Percentiles rank a stretch among this genome's conserved stretches.
Evolutionary conservation across 371 early-diverging fungal genomes (phyloP).

Genomic region (Encephalitozoon romaleae): DNA sequence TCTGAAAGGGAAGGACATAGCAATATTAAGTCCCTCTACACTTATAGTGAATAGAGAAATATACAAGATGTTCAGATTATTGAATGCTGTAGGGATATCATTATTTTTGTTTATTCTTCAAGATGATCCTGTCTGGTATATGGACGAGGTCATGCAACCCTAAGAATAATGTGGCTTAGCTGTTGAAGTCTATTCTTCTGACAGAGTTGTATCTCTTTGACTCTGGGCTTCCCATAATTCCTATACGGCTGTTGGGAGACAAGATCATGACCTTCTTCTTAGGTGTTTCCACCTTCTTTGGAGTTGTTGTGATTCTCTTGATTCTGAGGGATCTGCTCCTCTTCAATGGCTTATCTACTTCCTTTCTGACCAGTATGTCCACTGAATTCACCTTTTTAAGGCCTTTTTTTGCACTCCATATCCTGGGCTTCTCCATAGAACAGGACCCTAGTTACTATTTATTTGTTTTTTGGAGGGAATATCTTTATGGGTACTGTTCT

Average conservation of each 20-base stretch:
- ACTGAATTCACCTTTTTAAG: conserved; percentile 18
- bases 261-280: conserved; percentile 7
- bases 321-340: not conserved
- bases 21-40: not conserved
- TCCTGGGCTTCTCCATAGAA: not conserved
- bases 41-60: not conserved
- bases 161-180: not conserved
- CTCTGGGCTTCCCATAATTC: not conserved
- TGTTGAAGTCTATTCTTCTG: conserved; percentile 27
- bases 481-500: not conserved
- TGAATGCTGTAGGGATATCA: not conserved
- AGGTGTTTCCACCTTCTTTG: conserved; percentile 23
- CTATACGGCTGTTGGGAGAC: conserved; percentile 9
- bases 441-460: not conserved
- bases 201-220: conserved; percentile 5
- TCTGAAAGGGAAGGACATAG: not conserved
- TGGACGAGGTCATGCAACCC: not conserved
- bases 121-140: conserved; percentile 3
- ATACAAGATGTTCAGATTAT: not conserved
- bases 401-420: conserved; percentile 15
- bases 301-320: not conserved
- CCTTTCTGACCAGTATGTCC: conserved; percentile 11
- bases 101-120: conserved; percentile 1
- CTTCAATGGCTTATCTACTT: not conserved
- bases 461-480: conserved; percentile 23